Percentiles rank a stretch among this genome's conserved stretches.
These are phyloP conservation scores for Pythium aquatile DNA, from an alignment of 352 stramenopile species.

Conservation along the genomic window DNA sequence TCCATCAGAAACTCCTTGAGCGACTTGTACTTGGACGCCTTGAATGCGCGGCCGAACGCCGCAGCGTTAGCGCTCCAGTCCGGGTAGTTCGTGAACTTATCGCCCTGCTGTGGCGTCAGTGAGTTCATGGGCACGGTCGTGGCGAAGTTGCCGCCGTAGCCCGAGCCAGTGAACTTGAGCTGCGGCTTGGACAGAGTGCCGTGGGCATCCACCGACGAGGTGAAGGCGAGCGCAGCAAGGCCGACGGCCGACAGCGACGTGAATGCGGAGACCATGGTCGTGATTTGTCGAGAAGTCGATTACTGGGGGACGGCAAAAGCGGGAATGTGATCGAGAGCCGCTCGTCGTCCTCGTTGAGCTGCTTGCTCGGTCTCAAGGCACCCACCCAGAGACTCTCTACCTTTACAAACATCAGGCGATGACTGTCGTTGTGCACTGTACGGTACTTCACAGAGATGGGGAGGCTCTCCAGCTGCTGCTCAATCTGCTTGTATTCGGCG, in stretches of 20 bases:
- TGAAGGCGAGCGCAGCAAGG: not conserved
- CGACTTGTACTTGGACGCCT: constrained; percentile 39
- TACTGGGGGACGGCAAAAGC: not conserved
- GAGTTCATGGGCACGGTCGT: not conserved
- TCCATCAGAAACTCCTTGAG: constrained; percentile 43
- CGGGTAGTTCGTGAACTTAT: constrained; percentile 5
- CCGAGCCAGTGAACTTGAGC: constrained; percentile 10
- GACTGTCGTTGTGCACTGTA: not conserved
- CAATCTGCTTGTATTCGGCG: not conserved
- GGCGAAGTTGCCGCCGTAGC: constrained; percentile 17
- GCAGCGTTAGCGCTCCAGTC: constrained; percentile 7
- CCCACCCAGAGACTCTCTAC: not conserved
- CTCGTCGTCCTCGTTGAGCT: not conserved
- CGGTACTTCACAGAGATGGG: not conserved
- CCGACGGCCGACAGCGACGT: not conserved
- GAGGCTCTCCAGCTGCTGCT: not conserved
- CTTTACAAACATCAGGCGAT: not conserved
- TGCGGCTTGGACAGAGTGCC: constrained; percentile 10
- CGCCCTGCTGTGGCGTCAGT: not conserved
- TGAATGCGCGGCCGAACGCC: constrained; percentile 29
- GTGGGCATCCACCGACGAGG: constrained; percentile 3
- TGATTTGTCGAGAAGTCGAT: not conserved
- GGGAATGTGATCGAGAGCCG: not conserved
- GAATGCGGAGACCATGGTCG: constrained; percentile 6
- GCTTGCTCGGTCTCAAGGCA: not conserved